Percentiles rank a stretch among this genome's conserved stretches.
Conservation (phyloP, 2,329 filamentous ascomycete species). For the Mollisia scopiformis region DNA sequence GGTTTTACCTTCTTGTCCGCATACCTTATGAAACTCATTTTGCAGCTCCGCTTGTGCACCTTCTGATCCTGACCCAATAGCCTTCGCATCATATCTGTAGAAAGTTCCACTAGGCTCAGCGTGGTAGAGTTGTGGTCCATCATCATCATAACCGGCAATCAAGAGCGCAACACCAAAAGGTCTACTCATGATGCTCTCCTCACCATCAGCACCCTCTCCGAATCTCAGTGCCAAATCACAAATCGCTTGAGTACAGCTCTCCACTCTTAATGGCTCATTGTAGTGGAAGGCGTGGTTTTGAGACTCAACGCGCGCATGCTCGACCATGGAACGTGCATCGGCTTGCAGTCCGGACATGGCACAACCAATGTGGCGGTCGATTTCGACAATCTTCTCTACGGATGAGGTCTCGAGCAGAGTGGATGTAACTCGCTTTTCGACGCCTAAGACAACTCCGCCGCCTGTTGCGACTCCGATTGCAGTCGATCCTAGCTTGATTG, state of each 20-base stretch:
- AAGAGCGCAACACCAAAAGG: conserved; percentile 96
- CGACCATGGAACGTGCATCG: conserved; percentile 95
- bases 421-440: conserved; percentile 98
- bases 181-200: conserved; percentile 98
- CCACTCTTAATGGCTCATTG: conserved; percentile 90
- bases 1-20: neutral
- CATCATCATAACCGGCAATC: conserved; percentile 96
- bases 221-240: conserved; percentile 96
- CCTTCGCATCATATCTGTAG: conserved; percentile 98
- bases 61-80: conserved; percentile 95
- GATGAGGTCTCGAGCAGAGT: conserved; percentile 96
- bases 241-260: conserved; percentile 98
- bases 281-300: conserved; percentile 99
- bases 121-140: conserved; percentile 95
- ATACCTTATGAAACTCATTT: conserved; percentile 94
- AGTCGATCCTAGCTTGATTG: conserved; percentile 98
- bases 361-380: conserved; percentile 97
- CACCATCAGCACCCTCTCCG: conserved; percentile 94
- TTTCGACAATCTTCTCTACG: conserved; percentile 99
- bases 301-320: conserved; percentile 96
- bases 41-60: conserved; percentile 97
- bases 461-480: conserved; percentile 97
- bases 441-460: conserved; percentile 92
- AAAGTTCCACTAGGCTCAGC: conserved; percentile 98
- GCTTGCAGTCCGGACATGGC: conserved; percentile 98